Evolutionary conservation across 176 grass and related monocot species (phyloP).

Genomic region (Lolium rigidum): DNA sequence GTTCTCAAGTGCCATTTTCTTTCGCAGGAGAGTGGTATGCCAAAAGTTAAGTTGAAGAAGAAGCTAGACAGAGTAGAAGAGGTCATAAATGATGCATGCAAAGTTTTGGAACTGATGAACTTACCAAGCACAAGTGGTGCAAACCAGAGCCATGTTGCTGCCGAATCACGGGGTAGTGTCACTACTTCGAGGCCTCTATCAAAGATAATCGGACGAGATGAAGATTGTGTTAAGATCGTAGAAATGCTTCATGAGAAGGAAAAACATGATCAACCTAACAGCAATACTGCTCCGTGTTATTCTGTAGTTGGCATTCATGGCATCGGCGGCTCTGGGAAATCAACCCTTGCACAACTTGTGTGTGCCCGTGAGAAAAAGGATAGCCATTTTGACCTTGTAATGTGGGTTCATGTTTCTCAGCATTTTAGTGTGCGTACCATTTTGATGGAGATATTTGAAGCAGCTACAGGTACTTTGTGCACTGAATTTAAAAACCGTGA

Average conservation of each 20-base stretch:
- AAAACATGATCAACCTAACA: neutral
- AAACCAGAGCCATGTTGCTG: neutral
- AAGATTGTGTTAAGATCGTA: neutral
- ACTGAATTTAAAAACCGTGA: neutral
- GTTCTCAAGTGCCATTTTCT: neutral
- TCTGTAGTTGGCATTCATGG: conserved; percentile 29
- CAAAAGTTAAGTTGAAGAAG: neutral
- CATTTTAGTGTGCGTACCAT: neutral
- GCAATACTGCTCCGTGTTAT: neutral
- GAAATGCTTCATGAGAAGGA: conserved; percentile 15
- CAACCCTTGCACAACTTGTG: conserved; percentile 23
- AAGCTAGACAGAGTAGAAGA: neutral
- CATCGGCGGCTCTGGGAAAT: conserved; percentile 5
- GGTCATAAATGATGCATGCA: neutral
- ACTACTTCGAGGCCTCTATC: neutral
- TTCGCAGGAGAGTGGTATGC: neutral
- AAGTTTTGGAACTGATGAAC: neutral
- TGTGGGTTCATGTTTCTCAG: conserved; percentile 18
- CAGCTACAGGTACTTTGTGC: neutral
- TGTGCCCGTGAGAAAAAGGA: neutral
- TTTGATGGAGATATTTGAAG: neutral
- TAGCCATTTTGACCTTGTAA: neutral
- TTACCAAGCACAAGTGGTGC: neutral
- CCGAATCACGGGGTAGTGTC: neutral
- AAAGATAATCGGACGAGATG: too few species aligned